phyloP scores from a whole-genome alignment of 225 moss, liverwort and hornwort species.

The Physcomitrellopsis africana region DNA sequence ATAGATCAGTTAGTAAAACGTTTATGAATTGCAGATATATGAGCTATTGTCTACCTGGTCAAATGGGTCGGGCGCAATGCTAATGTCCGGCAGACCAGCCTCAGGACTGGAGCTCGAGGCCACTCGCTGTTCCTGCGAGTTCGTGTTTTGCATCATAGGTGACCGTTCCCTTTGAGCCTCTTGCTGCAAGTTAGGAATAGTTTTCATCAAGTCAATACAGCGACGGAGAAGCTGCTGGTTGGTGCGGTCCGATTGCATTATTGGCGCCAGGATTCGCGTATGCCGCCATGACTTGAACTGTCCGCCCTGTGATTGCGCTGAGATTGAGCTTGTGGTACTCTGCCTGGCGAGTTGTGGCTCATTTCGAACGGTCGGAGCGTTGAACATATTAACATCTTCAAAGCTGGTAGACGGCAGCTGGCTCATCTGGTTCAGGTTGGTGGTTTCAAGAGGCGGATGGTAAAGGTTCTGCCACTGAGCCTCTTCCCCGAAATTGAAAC shows the following conservation, averaged over 20 bases:
- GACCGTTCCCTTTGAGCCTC: background rate
- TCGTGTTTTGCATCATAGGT: slow-evolving; percentile 22
- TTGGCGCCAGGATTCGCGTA: slow-evolving; percentile 22
- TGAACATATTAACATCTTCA: slow-evolving; percentile 1
- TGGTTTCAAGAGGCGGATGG: slow-evolving; percentile 20
- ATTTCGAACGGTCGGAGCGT: background rate
- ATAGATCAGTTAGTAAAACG: no score
- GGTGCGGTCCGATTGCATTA: slow-evolving; percentile 23
- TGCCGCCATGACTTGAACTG: slow-evolving; percentile 65
- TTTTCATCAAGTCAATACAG: slow-evolving; percentile 58
- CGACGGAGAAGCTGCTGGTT: slow-evolving; percentile 66
- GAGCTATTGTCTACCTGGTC: slow-evolving; percentile 30
- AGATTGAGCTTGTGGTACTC: background rate
- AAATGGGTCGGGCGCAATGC: slow-evolving; percentile 15
- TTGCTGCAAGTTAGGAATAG: slow-evolving; percentile 40
- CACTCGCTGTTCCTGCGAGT: slow-evolving; percentile 20
- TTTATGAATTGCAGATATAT: no score
- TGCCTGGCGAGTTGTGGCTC: slow-evolving; percentile 3
- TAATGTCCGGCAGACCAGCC: slow-evolving; percentile 18
- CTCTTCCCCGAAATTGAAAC: slow-evolving; percentile 29
- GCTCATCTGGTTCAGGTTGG: slow-evolving; percentile 22
- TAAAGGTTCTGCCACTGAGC: slow-evolving; percentile 18
- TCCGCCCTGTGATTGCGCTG: background rate
- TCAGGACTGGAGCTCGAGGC: slow-evolving; percentile 40
- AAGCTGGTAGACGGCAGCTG: background rate